Evolutionary conservation across 306 rosid species (phyloP).

Genomic region (Quercus glauca): DNA sequence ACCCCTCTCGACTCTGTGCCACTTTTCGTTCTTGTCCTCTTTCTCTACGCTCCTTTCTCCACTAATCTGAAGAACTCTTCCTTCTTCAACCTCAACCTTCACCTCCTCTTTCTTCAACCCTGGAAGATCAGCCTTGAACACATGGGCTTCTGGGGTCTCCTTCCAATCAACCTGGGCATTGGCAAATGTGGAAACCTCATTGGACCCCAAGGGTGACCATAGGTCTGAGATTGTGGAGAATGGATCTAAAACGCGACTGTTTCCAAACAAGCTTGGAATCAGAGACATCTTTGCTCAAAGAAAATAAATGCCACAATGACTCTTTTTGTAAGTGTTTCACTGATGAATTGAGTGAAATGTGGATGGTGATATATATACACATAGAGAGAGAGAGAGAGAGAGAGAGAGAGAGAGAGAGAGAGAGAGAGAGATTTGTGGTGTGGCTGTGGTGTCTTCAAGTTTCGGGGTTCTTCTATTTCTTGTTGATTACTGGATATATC

Average conservation of each 20-base stretch:
- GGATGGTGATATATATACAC: background rate
- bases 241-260: conserved; percentile 21
- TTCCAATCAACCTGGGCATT: conserved; percentile 3
- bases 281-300: conserved; percentile 11
- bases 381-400: background rate
- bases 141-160: conserved; percentile 8
- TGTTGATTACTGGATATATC: no score
- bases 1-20: conserved; percentile 23
- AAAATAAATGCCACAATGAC: background rate
- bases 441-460: no score
- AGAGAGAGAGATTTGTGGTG: background rate
- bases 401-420: background rate
- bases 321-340: no score
- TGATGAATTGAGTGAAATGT: background rate
- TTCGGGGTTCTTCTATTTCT: no score
- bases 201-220: conserved; percentile 1
- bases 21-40: conserved; percentile 14
- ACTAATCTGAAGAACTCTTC: conserved; percentile 6
- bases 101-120: conserved; percentile 4
- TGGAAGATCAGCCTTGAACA: conserved; percentile 4
- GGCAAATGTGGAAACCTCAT: background rate
- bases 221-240: conserved; percentile 6
- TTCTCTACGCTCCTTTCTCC: conserved; percentile 6
- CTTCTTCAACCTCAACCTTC: conserved; percentile 8
- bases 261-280: conserved; percentile 22